Evolutionary conservation across 176 grass and related monocot genomes (phyloP), one percentile per base, ranked within the genome.

Genomic region (Juncus effusus): DNA sequence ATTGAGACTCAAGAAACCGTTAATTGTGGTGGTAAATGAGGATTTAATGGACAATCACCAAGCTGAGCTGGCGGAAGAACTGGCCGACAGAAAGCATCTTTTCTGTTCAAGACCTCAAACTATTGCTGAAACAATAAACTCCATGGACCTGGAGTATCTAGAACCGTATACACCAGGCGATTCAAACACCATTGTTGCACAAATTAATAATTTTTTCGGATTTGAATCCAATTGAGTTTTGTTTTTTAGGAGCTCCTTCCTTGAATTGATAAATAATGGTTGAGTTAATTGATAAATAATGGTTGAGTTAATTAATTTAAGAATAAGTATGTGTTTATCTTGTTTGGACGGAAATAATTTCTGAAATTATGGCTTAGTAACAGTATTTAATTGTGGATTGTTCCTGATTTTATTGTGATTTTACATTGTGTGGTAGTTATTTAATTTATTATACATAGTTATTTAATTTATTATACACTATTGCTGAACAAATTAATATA

Each of bases 11-110:
- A 75, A 80, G 10, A 96, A 91, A 54, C 79, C 87, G 38, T 78
- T 91, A 40, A 73, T 96, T 15, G 84, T 88, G 16, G 81, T 96
- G 14, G 87, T 88, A 3, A 96, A 96, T 14, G 87, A 96, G 77
- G 87, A 91, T 73, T 72, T 96, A 40, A 96, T 96, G 84, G 91
- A 88, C 76, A 96, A 90, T 80, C 91, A 90, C 74, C 91, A 90
- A 59, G 77, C 61, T 7, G 91, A 88, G 65, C 63, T 96, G 42
- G 87, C 87, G 54, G 87, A 96, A 60, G 92, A 88, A 73, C 62
- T 96, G 19, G 91, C 84, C 13, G 54, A 91, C 14, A 79, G 84
- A 69, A 88, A 85, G 53, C 81, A 96, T 70, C 91, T 90, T 52
- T 87, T 83, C 37, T 90, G 68, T 40, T 76, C 84, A 1, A 72